Evolutionary conservation across 805 yeast species (phyloP).

Genomic region (Lipomyces yamadae): DNA sequence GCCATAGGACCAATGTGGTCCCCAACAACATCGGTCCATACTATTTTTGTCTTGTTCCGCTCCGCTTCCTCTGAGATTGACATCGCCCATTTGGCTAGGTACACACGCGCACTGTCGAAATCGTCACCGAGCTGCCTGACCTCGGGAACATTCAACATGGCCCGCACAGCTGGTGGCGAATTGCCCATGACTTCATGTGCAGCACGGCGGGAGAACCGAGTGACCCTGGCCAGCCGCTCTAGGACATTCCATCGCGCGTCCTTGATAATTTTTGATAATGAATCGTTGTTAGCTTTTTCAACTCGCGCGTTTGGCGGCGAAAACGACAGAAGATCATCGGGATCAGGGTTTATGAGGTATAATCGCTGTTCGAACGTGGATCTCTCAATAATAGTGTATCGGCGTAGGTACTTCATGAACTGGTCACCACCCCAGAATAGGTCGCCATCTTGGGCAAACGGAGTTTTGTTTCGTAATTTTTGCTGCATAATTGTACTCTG

Average conservation of each 20-base stretch:
- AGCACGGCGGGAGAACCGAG: slow-evolving; percentile 64
- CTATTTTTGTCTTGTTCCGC: slow-evolving; percentile 50
- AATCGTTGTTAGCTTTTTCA: slow-evolving; percentile 42
- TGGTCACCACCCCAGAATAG: slow-evolving; percentile 93
- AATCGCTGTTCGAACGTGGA: slow-evolving; percentile 75
- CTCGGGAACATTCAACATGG: slow-evolving; percentile 73
- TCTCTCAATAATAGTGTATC: slow-evolving; percentile 64
- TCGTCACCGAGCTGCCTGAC: slow-evolving; percentile 83
- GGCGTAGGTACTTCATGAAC: slow-evolving; percentile 61
- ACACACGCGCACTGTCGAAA: slow-evolving; percentile 89
- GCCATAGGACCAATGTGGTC: slow-evolving; percentile 42
- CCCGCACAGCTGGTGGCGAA: slow-evolving; percentile 61
- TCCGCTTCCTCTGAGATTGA: slow-evolving; percentile 92
- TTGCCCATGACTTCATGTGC: slow-evolving; percentile 64
- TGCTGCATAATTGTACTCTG: slow-evolving; percentile 72
- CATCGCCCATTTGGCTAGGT: slow-evolving; percentile 95
- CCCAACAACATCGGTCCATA: slow-evolving; percentile 46
- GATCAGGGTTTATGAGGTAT: slow-evolving; percentile 76
- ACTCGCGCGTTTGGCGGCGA: slow-evolving; percentile 51
- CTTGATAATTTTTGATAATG: slow-evolving; percentile 57
- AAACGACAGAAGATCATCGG: slow-evolving; percentile 65
- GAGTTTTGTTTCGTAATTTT: slow-evolving; percentile 61
- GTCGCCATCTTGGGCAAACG: slow-evolving; percentile 58
- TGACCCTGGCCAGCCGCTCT: slow-evolving; percentile 80
- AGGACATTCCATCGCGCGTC: slow-evolving; percentile 85